A percentile compares a stretch with the other conserved stretches of the same genome.
Conservation (phyloP, 2,329 filamentous ascomycete genomes). For the Arthrobotrys sphaeroides region DNA sequence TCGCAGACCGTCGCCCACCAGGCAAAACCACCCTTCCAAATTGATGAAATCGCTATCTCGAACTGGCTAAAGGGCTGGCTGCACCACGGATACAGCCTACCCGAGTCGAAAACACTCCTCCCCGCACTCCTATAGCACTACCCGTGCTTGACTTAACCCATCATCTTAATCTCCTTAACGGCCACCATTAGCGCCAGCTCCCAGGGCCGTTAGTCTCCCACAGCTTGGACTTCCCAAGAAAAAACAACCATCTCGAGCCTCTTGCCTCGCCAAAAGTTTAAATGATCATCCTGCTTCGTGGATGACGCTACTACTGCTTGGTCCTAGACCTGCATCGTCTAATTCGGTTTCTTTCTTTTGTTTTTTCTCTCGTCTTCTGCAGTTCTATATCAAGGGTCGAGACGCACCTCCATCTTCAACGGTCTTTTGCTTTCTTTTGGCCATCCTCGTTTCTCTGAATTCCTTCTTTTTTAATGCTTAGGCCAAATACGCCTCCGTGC, state of each 20-base stretch:
- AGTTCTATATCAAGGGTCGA: constrained; percentile 42
- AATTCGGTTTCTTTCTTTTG: neutral
- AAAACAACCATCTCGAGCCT: constrained; percentile 18
- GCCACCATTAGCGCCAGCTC: constrained; percentile 6
- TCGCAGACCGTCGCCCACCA: constrained; percentile 18
- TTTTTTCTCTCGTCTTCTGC: constrained; percentile 5
- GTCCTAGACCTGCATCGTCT: constrained; percentile 16
- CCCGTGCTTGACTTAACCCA: constrained; percentile 20
- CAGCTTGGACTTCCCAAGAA: constrained; percentile 48
- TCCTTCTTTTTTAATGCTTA: constrained; percentile 50
- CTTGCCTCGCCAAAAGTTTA: constrained; percentile 15
- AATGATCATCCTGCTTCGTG: neutral
- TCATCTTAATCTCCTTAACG: constrained; percentile 49
- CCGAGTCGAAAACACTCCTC: constrained; percentile 39
- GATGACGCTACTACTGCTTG: constrained; percentile 16
- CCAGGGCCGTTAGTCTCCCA: constrained; percentile 9
- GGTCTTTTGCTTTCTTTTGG: constrained; percentile 48
- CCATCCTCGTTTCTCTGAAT: constrained; percentile 32
- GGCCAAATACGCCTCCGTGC: constrained; percentile 16
- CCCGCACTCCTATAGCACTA: constrained; percentile 30
- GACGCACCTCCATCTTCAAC: constrained; percentile 21
- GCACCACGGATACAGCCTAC: constrained; percentile 47
- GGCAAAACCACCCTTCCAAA: constrained; percentile 15
- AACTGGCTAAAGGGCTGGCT: constrained; percentile 28
- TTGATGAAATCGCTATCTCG: constrained; percentile 15